Evolutionary conservation across 2,329 filamentous ascomycete species (phyloP).

Genomic region (Pseudomassariella vexata): DNA sequence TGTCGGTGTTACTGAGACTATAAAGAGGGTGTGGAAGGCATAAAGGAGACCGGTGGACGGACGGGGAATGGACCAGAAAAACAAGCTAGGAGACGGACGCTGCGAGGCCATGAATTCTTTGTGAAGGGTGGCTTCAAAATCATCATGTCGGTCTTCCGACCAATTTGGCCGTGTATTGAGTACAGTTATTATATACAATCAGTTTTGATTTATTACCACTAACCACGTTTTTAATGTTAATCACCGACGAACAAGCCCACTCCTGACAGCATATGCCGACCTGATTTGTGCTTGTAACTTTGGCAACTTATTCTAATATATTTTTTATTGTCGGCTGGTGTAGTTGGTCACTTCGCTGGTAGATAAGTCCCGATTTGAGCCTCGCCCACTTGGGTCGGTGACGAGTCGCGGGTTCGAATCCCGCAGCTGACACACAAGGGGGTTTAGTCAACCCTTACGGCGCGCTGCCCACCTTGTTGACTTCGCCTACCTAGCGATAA

Average conservation of each 20-base stretch:
- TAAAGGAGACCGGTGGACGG: slow-evolving; percentile 29
- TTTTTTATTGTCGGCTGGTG: no score
- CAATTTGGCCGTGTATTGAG: slow-evolving; percentile 4
- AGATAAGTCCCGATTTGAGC: no score
- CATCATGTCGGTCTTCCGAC: slow-evolving; percentile 1
- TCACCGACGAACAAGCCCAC: background rate
- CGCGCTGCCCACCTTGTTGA: no score
- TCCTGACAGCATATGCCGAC: slow-evolving; percentile 1
- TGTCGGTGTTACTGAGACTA: slow-evolving; percentile 83
- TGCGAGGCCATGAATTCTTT: slow-evolving; percentile 1
- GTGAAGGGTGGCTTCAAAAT: slow-evolving; percentile 1
- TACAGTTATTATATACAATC: slow-evolving; percentile 6
- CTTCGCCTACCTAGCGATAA: no score
- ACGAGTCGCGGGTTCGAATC: no score
- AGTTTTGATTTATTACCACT: no score
- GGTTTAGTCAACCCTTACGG: no score
- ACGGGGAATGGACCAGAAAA: background rate
- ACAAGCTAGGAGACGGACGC: background rate
- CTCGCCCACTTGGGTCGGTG: no score
- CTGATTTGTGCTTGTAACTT: no score
- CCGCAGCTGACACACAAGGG: no score
- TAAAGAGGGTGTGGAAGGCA: slow-evolving; percentile 87
- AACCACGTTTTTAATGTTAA: background rate
- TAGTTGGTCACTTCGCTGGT: no score
- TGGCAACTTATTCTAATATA: no score